Evolutionary conservation across 83 land plant species (phyloP), one percentile per base, ranked within the genome.

Genomic region (Isoetes engelmannii): DNA sequence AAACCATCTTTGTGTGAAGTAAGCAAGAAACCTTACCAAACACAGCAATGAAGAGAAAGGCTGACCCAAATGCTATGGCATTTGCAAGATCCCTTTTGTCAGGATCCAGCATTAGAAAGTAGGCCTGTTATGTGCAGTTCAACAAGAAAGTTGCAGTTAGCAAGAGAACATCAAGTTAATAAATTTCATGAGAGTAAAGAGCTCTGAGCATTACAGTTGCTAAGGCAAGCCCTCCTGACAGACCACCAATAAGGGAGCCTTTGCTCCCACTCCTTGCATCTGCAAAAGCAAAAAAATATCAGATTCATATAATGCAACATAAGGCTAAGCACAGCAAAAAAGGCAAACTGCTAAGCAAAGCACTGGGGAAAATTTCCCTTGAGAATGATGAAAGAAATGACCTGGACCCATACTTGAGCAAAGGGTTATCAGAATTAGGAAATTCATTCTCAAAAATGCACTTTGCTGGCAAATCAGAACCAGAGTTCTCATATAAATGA

Each of bases 231-330:
- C 78, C 78, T 5, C 78, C 78, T 63, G 75, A 62, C 48, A 75
- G 0, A 42, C 78, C 78, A 70, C 78, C 78, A 47, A 62, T 67
- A 48, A 75, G 74, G 6, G 78, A 75, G 5, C 75, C 75, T 44
- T 70, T 75, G 61, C 78, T 75, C 58, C 78, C 78, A 43, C 75
- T 70, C 46, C 68, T 75, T 28, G 75, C 48, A 45, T 74, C 77
- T 74, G 65, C 48, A 54, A 28, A 0, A 2, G 37, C 37, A 28
- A 28, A 28, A 28, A 59, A 59, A 2, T 9, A 59, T 3, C 4
- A 19, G 17, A 12, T 12, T 51, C 55, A 28, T 28, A 28, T 28
- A 28, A 28, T 28, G 37, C 37, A 28, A 28, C 1, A 28, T 28
- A 28, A 28, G 37, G 0, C 37, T 28, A 2, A 28, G 2, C 37